Conservation (phyloP, 768 basidiomycete species). For the Mycena belliarum region DNA sequence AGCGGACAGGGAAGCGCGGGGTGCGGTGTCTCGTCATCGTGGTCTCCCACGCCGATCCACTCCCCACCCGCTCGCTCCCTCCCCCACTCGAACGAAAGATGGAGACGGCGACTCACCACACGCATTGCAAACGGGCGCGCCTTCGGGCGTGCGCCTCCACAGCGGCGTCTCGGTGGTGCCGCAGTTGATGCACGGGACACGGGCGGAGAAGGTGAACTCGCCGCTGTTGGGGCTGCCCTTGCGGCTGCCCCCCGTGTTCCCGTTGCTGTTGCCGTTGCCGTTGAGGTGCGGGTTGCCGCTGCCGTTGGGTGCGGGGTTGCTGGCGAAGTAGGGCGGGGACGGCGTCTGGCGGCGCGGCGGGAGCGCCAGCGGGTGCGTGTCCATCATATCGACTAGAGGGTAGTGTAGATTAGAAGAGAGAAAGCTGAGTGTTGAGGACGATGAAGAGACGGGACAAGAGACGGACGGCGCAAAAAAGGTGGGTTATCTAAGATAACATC, state of each 20-base stretch:
- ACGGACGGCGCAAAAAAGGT: neutral
- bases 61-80: no score
- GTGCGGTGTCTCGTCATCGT: no score
- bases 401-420: neutral
- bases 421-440: neutral
- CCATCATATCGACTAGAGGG: neutral
- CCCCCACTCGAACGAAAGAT: neutral
- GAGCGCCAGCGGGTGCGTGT: neutral
- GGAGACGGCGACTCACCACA: conserved; percentile 64
- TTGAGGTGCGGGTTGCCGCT: no score
- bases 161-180: conserved; percentile 78
- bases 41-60: no score
- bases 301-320: neutral
- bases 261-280: neutral
- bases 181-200: conserved; percentile 68
- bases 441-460: neutral
- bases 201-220: neutral
- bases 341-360: neutral
- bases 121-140: conserved; percentile 85
- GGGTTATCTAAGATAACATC: conserved; percentile 19
- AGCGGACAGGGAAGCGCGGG: no score
- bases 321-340: no score
- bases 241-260: no score
- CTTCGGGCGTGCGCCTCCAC: conserved; percentile 81
- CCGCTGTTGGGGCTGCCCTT: neutral